Evolutionary conservation across 2,329 filamentous ascomycete species (phyloP).

Genomic region (Diaporthe citri): DNA sequence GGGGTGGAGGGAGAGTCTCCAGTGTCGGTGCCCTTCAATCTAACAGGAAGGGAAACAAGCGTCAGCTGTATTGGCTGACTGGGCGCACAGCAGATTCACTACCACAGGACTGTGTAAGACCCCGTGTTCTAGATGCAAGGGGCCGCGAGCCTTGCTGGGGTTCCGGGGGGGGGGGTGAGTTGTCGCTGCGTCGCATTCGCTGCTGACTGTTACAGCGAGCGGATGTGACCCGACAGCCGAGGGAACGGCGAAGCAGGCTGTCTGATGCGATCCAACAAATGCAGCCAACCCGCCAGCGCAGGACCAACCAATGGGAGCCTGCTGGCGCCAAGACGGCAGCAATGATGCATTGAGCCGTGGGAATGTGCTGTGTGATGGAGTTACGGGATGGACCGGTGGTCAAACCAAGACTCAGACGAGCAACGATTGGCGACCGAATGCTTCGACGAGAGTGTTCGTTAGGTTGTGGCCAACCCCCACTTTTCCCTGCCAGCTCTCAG

Average conservation of each 20-base stretch:
- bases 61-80: neutral
- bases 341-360: constrained; percentile 26
- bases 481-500: neutral
- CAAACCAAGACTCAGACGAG: constrained; percentile 11
- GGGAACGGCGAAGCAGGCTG: constrained; percentile 15
- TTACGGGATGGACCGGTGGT: constrained; percentile 24
- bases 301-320: constrained; percentile 4
- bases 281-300: neutral
- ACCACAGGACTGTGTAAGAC: neutral
- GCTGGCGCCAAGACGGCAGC: constrained; percentile 24
- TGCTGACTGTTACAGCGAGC: constrained; percentile 1
- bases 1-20: constrained; percentile 1
- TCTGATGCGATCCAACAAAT: neutral
- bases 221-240: constrained; percentile 16
- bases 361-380: constrained; percentile 8
- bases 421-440: constrained; percentile 5
- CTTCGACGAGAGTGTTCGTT: constrained; percentile 8
- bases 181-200: neutral
- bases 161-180: neutral
- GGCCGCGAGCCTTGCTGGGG: constrained; percentile 4
- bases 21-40: constrained; percentile 13
- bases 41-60: neutral
- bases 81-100: neutral
- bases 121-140: constrained; percentile 18
- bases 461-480: neutral